Percentiles rank a stretch among this genome's conserved stretches.
Evolutionary conservation across 768 basidiomycete genomes (phyloP).

Genomic region (Trichaptum fuscoviolaceum): DNA sequence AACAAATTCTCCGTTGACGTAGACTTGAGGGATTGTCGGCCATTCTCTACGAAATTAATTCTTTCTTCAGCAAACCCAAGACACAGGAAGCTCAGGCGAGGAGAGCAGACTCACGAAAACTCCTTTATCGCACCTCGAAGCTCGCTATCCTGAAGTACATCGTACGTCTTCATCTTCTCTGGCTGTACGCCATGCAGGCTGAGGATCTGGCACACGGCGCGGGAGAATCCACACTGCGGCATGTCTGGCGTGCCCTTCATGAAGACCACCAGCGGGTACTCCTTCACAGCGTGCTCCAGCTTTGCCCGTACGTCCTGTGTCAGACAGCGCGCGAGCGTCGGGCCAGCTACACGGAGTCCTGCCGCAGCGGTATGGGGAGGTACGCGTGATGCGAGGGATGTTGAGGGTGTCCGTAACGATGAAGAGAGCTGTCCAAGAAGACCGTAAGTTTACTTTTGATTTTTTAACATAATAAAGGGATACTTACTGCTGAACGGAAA

Average conservation of each 20-base stretch:
- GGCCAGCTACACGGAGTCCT: neutral
- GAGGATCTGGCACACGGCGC: conserved; percentile 88
- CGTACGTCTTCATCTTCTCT: conserved; percentile 84
- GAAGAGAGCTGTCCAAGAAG: neutral
- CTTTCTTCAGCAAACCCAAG: neutral
- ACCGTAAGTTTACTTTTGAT: neutral
- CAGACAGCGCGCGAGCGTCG: conserved; percentile 40
- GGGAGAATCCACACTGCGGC: conserved; percentile 94
- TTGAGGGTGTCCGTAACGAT: conserved; percentile 15
- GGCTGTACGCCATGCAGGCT: conserved; percentile 74
- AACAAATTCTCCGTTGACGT: conserved; percentile 91
- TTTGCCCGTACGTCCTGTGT: conserved; percentile 55
- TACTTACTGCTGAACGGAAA: conserved; percentile 41
- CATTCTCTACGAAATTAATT: conserved; percentile 60
- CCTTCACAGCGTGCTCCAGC: conserved; percentile 69
- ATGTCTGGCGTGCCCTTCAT: conserved; percentile 92
- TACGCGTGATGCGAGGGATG: conserved; percentile 19
- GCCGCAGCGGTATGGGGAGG: conserved; percentile 13
- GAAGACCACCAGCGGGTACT: conserved; percentile 86
- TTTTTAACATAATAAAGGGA: neutral
- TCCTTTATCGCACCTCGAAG: conserved; percentile 88
- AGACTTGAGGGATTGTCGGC: conserved; percentile 97
- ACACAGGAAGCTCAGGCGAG: neutral
- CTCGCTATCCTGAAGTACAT: conserved; percentile 84
- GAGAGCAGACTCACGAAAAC: conserved; percentile 72